Evolutionary conservation across 192 early-diverging fungal genomes (phyloP).

Genomic region (Rhizoclosmatium sp.): DNA sequence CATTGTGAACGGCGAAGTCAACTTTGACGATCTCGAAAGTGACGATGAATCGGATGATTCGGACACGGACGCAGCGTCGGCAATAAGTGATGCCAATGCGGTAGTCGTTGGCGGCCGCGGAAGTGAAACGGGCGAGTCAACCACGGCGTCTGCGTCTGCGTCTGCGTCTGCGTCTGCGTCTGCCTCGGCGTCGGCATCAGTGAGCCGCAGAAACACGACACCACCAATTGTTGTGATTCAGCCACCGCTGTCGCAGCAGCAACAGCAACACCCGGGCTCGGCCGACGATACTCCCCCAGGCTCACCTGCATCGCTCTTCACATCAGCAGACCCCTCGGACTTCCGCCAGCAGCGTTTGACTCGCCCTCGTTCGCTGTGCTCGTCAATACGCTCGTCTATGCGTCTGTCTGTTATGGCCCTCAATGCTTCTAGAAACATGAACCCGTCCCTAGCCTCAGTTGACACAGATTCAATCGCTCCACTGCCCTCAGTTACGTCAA

Average conservation of each 20-base stretch:
- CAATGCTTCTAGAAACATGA: background rate
- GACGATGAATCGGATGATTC: background rate
- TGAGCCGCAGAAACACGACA: background rate
- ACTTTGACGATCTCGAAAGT: conserved; percentile 28
- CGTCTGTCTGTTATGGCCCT: conserved; percentile 31
- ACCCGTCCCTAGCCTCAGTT: background rate
- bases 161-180: background rate
- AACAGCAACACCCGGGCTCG: background rate
- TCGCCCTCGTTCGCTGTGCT: conserved; percentile 19
- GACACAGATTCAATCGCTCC: background rate
- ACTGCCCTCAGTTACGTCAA: background rate
- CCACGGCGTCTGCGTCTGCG: background rate
- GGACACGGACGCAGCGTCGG: background rate
- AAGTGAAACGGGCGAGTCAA: background rate
- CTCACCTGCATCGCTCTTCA: background rate
- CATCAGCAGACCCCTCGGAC: background rate
- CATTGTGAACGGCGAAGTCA: conserved; percentile 32
- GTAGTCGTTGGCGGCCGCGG: background rate
- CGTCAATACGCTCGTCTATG: conserved; percentile 16
- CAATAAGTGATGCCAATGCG: background rate
- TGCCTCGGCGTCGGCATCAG: background rate
- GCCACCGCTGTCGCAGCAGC: too few relatives aligned
- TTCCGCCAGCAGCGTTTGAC: conserved; percentile 17
- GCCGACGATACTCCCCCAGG: background rate
- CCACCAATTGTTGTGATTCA: background rate